phyloP scores from a whole-genome alignment of 2,329 filamentous ascomycete species.

The Penicillium sclerotiorum region DNA sequence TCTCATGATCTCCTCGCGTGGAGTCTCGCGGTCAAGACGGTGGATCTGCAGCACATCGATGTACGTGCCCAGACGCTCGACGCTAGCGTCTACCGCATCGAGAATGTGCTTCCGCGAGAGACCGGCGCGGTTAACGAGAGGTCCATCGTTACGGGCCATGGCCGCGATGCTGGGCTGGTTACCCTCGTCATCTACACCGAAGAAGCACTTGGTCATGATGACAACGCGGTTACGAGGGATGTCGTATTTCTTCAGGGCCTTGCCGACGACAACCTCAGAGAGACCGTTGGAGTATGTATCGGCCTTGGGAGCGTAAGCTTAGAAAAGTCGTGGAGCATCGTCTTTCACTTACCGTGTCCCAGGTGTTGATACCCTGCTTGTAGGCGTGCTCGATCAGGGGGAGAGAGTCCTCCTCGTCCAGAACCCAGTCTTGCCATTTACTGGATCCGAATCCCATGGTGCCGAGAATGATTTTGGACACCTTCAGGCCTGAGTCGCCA shows the following conservation, averaged over 20 bases:
- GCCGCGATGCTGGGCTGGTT: constrained; percentile 1
- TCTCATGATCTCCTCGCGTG: constrained; percentile 57
- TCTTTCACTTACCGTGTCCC: constrained; percentile 12
- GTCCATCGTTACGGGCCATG: constrained; percentile 30
- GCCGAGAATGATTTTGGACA: constrained; percentile 16
- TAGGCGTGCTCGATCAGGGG: constrained; percentile 31
- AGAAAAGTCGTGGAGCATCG: too few relatives aligned
- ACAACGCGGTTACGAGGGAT: constrained; percentile 68
- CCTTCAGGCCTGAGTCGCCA: constrained; percentile 13
- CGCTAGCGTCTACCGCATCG: constrained; percentile 63
- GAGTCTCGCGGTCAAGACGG: constrained; percentile 52
- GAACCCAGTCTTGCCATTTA: constrained; percentile 19
- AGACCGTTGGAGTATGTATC: constrained; percentile 58
- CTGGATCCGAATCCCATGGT: constrained; percentile 14
- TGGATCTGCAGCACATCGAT: constrained; percentile 62
- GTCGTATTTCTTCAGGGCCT: constrained; percentile 65
- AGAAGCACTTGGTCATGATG: constrained; percentile 65
- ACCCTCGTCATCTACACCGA: constrained; percentile 1
- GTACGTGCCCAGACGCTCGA: constrained; percentile 54
- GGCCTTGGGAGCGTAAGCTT: constrained; percentile 30
- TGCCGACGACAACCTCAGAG: constrained; percentile 67
- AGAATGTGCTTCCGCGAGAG: constrained; percentile 67
- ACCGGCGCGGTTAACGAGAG: constrained; percentile 46
- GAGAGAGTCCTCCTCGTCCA: constrained; percentile 30
- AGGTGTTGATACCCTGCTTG: constrained; percentile 28